Base-by-base conservation (phyloP, 768 basidiomycete species). In the Pisolithus albus region DNA sequence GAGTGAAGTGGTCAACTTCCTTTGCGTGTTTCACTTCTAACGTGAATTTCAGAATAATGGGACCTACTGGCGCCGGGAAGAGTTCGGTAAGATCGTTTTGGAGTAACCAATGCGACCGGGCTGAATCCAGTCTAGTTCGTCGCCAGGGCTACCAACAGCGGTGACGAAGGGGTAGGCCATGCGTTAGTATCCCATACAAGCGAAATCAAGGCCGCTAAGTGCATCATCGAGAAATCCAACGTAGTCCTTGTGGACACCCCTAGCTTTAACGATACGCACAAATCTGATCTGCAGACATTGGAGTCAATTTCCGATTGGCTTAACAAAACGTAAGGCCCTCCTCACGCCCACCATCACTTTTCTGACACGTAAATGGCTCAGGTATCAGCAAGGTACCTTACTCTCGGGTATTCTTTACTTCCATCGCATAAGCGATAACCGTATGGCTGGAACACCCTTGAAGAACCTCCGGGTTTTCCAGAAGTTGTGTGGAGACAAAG, bases 341-440 rank as follows among this genome's bases (percentile, higher is more conserved):
- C 6, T 24, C 9, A 44, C 5, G n/a, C 15, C 26, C 16, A 3
- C 23, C 7, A 28, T 45, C 6, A 4, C 9, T 18, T 3, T 24
- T 26, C 1, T 24, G 15, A 45, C 9, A 9, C 9, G 23, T 32
- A 23, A 3, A 5, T 26, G 43, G 18, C 36, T 36, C 21, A 62
- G 56, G 19, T 56, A 56, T 23, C 23, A 24, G 16, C 39, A 41
- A 7, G 4, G 49, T 4, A 56, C 54, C 8, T 40, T 51, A n/a
- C 61, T 75, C 1, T 55, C 66, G 10, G 71, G 64, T 1, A 63
- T 74, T 21, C 15, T 74, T 18, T 75, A 73, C 48, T 52, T 74
- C 13, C 74, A 75, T 52, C 64, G 69, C 11, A 75, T 75, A 39
- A 61, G 69, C 7, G 71, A 73, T 41, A 67, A 67, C 45, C 63